Evolutionary conservation across 169 alveolate species (phyloP).

Genomic region (Cystoisospora suis): DNA sequence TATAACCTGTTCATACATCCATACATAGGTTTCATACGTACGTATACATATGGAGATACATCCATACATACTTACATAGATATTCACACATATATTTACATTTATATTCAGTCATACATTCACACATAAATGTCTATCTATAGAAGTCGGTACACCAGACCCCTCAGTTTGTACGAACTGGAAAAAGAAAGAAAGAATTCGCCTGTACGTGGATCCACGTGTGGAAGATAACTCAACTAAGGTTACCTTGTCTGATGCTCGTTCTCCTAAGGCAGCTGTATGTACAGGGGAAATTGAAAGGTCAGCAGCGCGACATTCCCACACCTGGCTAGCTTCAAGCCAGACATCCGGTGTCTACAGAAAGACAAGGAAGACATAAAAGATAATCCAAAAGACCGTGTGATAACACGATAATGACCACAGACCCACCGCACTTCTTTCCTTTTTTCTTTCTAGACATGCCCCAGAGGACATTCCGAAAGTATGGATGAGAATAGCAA

Average conservation of each 20-base stretch:
- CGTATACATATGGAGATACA: no score
- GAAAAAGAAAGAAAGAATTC: background rate
- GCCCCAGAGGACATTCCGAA: no score
- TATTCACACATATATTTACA: background rate
- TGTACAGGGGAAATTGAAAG: slow-evolving; percentile 95
- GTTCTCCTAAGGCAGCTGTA: slow-evolving; percentile 91
- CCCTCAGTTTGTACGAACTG: slow-evolving; percentile 25
- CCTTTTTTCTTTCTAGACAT: no score
- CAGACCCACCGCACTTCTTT: no score
- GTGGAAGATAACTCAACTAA: background rate
- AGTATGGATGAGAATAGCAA: no score
- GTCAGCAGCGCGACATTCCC: slow-evolving; percentile 98
- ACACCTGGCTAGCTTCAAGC: slow-evolving; percentile 92
- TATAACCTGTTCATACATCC: no score
- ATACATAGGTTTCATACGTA: no score
- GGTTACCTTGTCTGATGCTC: slow-evolving; percentile 69
- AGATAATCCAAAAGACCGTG: no score
- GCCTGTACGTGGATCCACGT: background rate
- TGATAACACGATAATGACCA: no score
- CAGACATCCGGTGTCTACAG: slow-evolving; percentile 80
- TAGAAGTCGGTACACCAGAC: slow-evolving; percentile 28
- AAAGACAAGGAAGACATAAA: no score
- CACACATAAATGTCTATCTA: background rate
- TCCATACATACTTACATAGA: background rate
- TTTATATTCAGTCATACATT: background rate